Evolutionary conservation across 1,284 basidiomycete species (phyloP), one percentile per base, ranked within the genome.

Genomic region (Cutaneotrichosporon spelunceum): DNA sequence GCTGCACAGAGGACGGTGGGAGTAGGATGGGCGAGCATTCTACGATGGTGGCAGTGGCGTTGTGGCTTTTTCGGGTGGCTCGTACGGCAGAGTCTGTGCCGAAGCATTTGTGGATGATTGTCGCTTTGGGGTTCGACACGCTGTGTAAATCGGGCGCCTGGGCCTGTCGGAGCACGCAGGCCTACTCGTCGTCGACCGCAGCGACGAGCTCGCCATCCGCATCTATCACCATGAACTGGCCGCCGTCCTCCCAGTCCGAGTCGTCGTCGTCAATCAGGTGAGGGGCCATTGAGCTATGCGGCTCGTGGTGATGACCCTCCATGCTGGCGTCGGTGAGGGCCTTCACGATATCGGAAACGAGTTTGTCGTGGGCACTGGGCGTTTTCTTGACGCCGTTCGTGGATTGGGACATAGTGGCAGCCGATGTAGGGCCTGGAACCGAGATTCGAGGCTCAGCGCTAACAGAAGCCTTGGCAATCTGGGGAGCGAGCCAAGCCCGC

Each of bases 231-330:
- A 53, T 44, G 48, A 34, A 57, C 13, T 33, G 29, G n/a, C 16
- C 11, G 2, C 57, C n/a, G 19, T 50, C 60, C 23, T 52, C 55
- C 23, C 57, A 61, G 24, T 57, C 55, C 7, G 49, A 52, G 33
- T 57, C 55, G 26, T 47, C 29, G 9, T 53, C 54, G 36, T 53
- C 49, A 2, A 42, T 19, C 3, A 19, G 19, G 39, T 7, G 19
- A 16, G 16, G 19, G 39, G 4, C 8, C 39, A 42, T 42, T 0
- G 39, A 42, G 5, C n/a, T 6, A 16, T 42, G 39, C 16, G 19
- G 39, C 16, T 53, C 49, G 19, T 33, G 24, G 7, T 55, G 30
- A 24, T 34, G 30, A 24, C 24, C 44, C 24, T 26, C 24, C 13
- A 34, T n/a, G 7, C n/a, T 42, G 39, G 39, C 19, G 19, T 42